Evolutionary conservation across 371 early-diverging fungal genomes (phyloP), one percentile per base, ranked within the genome.

Genomic region (Mucor racemosus): DNA sequence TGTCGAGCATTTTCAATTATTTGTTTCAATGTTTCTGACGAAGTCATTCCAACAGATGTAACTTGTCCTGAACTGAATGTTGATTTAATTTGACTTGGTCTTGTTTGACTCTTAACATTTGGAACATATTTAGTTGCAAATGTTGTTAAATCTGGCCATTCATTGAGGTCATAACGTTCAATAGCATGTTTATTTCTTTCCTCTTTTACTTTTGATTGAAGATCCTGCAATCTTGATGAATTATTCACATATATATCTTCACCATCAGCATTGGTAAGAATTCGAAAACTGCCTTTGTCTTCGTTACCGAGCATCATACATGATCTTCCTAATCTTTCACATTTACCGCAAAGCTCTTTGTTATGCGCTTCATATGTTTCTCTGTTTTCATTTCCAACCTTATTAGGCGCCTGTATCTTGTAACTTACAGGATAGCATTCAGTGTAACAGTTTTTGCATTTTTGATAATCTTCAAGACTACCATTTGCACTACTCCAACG

Each of bases 401-500:
- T 64, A 41, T 57, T 64, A 9, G 64, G 64, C 4, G 57, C 64
- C 35, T 46, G 35, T 19, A 9, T 57, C 42, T 57, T 55, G 31
- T 44, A 57, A 0, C 42, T 14, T 7, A 57, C 35, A 6, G 64
- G 64, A 36, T 64, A 64, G 35, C 41, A 40, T n/a, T 57, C 34
- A 14, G 33, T 3, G 19, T 57, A 57, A 19, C 58, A 64, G 35
- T 44, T 35, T 46, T 64, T 64, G 34, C 64, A 64, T 1, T 57
- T 41, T 21, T 64, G 64, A 35, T 53, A 64, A 21, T 64, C 64
- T 13, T 44, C 13, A 0, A 64, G 17, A 19, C 33, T 57, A 10
- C 64, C 64, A 14, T 38, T 57, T 31, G 64, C 64, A 21, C 64
- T 57, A 5, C 42, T 31, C 64, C 64, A 64, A 7, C 58, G 56